These are phyloP conservation scores for Ophiostoma sp. DNA, from an alignment of 2,329 filamentous ascomycete species.

Conservation along the genomic window DNA sequence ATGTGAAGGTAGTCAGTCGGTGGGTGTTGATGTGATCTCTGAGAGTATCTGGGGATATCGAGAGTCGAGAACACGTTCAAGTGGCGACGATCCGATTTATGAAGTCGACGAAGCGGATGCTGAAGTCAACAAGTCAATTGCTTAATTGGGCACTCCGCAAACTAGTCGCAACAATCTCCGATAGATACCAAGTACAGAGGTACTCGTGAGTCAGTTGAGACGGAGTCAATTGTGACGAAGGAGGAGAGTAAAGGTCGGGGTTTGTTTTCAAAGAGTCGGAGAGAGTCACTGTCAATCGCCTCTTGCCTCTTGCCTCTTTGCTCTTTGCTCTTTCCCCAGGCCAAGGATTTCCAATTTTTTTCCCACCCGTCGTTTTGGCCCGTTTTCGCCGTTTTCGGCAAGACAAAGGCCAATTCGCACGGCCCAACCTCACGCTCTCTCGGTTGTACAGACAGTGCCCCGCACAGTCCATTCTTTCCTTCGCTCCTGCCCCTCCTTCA, in stretches of 20 bases:
- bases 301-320: too few species aligned
- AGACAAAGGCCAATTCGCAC: slow-evolving; percentile 16
- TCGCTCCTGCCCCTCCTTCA: slow-evolving; percentile 3
- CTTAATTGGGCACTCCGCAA: slow-evolving; percentile 15
- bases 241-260: neutral
- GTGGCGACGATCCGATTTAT: neutral
- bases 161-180: neutral
- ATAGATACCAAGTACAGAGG: neutral
- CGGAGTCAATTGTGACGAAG: neutral
- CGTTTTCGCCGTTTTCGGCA: slow-evolving; percentile 12
- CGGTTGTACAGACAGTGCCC: neutral
- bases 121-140: neutral
- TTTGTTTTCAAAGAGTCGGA: neutral
- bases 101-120: neutral
- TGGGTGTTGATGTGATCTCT: neutral
- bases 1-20: neutral
- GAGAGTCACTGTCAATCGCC: neutral
- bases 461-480: neutral
- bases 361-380: neutral
- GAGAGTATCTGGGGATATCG: slow-evolving; percentile 4
- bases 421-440: neutral
- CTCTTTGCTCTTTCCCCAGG: neutral
- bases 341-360: slow-evolving; percentile 10
- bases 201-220: neutral
- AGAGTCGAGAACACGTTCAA: neutral